These are phyloP conservation scores for Leccinum pachyderme DNA, from an alignment of 1,284 basidiomycete species.

Conservation along the genomic window DNA sequence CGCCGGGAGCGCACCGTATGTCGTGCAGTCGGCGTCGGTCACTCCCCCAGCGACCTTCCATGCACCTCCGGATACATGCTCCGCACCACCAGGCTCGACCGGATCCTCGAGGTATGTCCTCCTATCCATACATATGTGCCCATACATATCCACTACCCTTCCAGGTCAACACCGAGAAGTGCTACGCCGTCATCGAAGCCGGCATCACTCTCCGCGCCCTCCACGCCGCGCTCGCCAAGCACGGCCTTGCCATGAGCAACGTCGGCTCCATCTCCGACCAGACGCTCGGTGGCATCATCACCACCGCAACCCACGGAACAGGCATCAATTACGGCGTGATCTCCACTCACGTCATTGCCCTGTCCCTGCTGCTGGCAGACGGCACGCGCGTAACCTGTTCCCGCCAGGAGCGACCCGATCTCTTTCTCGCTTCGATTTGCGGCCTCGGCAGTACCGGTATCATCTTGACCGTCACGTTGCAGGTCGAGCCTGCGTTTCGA, in stretches of 20 bases:
- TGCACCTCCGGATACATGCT: conserved; percentile 86
- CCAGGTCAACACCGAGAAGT: conserved; percentile 67
- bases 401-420: conserved; percentile 59
- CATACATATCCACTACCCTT: not conserved
- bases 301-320: conserved; percentile 94
- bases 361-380: conserved; percentile 75
- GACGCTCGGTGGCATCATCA: conserved; percentile 90
- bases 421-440: conserved; percentile 92
- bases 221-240: conserved; percentile 64
- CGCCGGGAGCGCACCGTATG: conserved; percentile 69
- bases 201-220: conserved; percentile 80
- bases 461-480: conserved; percentile 76
- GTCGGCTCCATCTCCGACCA: conserved; percentile 97
- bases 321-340: conserved; percentile 83
- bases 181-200: conserved; percentile 69
- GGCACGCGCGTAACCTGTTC: conserved; percentile 71
- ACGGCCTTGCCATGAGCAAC: conserved; percentile 84
- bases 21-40: conserved; percentile 86
- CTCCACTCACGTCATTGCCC: conserved; percentile 76
- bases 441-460: conserved; percentile 93
- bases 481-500: conserved; percentile 82
- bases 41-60: conserved; percentile 90
- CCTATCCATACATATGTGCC: not conserved
- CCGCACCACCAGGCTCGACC: conserved; percentile 68
- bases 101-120: conserved; percentile 67